Percentiles rank a stretch among this genome's conserved stretches.
Evolutionary conservation across 495 filamentous ascomycete genomes (phyloP).

Genomic region (Letharia lupina): DNA sequence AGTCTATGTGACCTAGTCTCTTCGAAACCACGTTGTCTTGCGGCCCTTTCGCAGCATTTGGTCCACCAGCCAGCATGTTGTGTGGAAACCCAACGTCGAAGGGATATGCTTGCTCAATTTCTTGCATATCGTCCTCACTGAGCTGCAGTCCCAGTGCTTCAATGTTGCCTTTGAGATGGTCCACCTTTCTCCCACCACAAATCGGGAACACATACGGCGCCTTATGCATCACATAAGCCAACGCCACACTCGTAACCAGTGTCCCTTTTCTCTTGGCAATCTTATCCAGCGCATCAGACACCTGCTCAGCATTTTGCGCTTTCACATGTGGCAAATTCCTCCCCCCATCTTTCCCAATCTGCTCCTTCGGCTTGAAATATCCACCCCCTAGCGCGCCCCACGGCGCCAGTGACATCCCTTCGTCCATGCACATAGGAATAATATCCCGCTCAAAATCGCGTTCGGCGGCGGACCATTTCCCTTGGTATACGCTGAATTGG

Average conservation of each 20-base stretch:
- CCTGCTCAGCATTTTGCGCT: slow-evolving; percentile 37
- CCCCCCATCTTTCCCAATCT: slow-evolving; percentile 31
- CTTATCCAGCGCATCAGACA: slow-evolving; percentile 49
- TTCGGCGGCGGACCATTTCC: slow-evolving; percentile 44
- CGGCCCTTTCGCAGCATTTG: slow-evolving; percentile 34
- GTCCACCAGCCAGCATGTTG: slow-evolving; percentile 38
- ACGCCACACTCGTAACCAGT: slow-evolving; percentile 41
- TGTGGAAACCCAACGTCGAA: slow-evolving; percentile 49
- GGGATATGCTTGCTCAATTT: slow-evolving; percentile 43
- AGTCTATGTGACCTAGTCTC: slow-evolving; percentile 42
- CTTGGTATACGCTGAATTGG: slow-evolving; percentile 59
- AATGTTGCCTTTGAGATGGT: slow-evolving; percentile 58
- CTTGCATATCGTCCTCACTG: slow-evolving; percentile 46
- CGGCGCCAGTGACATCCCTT: slow-evolving; percentile 51
- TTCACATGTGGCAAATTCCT: slow-evolving; percentile 17
- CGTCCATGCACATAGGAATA: slow-evolving; percentile 45
- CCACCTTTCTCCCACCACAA: slow-evolving; percentile 56
- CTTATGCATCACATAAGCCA: slow-evolving; percentile 70
- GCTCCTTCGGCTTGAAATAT: slow-evolving; percentile 39
- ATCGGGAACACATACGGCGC: slow-evolving; percentile 71
- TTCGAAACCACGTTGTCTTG: slow-evolving; percentile 36
- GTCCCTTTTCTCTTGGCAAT: slow-evolving; percentile 47
- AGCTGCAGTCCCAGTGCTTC: slow-evolving; percentile 48
- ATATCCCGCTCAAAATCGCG: slow-evolving; percentile 52
- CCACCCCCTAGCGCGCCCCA: slow-evolving; percentile 50